These are phyloP conservation scores for Chondrostereum purpureum DNA, from an alignment of 1,284 basidiomycete genomes.

Conservation along the genomic window DNA sequence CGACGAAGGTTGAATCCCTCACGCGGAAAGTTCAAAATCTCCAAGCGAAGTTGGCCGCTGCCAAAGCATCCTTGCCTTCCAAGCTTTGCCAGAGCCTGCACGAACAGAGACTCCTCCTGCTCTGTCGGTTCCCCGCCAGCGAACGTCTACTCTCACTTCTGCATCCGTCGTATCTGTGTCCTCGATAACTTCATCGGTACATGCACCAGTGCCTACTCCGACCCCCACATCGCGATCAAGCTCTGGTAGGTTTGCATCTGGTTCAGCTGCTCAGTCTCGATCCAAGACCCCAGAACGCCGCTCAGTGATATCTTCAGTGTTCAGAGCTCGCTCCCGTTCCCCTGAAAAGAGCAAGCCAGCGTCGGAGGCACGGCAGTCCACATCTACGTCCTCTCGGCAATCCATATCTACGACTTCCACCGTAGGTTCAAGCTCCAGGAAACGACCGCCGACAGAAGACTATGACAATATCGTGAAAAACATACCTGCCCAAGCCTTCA, in stretches of 20 bases:
- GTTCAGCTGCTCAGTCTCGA: conserved; percentile 33
- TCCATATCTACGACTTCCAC: conserved; percentile 25
- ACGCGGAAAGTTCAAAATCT: conserved; percentile 64
- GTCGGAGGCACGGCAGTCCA: conserved; percentile 21
- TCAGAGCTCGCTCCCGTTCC: conserved; percentile 29
- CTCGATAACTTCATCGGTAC: not conserved
- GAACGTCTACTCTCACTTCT: conserved; percentile 17
- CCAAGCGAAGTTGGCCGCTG: conserved; percentile 55
- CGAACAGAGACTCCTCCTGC: conserved; percentile 16
- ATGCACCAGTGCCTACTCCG: not conserved
- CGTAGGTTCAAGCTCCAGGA: conserved; percentile 57
- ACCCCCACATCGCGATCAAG: conserved; percentile 11
- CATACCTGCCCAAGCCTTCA: conserved; percentile 56
- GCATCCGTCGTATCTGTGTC: conserved; percentile 6
- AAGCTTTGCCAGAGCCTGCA: conserved; percentile 7
- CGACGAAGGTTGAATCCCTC: conserved; percentile 58
- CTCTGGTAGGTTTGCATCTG: conserved; percentile 26
- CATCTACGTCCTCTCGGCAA: conserved; percentile 23
- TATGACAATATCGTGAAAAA: conserved; percentile 47
- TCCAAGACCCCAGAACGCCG: conserved; percentile 50
- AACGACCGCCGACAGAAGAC: conserved; percentile 67
- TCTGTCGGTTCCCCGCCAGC: conserved; percentile 15
- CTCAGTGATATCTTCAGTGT: conserved; percentile 35
- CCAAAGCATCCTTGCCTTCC: conserved; percentile 33
- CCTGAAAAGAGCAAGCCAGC: conserved; percentile 11